Conservation (phyloP, 208 protist genomes). For the Endotrypanum monterogeii region DNA sequence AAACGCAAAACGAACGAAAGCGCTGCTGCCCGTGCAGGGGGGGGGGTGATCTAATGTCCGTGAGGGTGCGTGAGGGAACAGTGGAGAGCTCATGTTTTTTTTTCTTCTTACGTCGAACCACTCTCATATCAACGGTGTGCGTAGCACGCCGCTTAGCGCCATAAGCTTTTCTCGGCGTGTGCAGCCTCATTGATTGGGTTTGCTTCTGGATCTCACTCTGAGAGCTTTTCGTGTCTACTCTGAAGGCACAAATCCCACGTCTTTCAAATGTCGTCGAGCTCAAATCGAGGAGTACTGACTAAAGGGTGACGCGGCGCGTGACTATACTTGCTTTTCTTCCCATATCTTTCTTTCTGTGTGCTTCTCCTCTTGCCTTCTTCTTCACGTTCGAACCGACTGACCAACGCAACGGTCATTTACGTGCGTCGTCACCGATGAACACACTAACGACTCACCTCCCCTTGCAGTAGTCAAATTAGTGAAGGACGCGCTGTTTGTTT, state of each 20-base stretch:
- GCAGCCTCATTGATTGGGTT: background rate
- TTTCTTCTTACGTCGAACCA: no score
- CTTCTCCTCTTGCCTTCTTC: constrained; percentile 20
- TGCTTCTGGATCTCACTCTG: background rate
- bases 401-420: background rate
- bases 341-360: constrained; percentile 4
- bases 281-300: background rate
- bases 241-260: background rate
- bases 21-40: no score
- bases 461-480: constrained; percentile 1
- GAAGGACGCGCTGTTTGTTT: constrained; percentile 6
- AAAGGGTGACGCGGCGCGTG: background rate
- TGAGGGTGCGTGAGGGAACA: no score
- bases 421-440: background rate
- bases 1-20: no score
- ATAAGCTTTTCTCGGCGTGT: no score
- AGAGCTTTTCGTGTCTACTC: background rate
- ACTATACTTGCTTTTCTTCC: background rate
- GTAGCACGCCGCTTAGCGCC: no score
- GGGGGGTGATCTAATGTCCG: no score
- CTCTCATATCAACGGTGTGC: no score
- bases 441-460: background rate
- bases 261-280: background rate
- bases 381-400: background rate
- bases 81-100: no score